Evolutionary conservation across 169 alveolate genomes (phyloP).

Genomic region (Neospora caninum): DNA sequence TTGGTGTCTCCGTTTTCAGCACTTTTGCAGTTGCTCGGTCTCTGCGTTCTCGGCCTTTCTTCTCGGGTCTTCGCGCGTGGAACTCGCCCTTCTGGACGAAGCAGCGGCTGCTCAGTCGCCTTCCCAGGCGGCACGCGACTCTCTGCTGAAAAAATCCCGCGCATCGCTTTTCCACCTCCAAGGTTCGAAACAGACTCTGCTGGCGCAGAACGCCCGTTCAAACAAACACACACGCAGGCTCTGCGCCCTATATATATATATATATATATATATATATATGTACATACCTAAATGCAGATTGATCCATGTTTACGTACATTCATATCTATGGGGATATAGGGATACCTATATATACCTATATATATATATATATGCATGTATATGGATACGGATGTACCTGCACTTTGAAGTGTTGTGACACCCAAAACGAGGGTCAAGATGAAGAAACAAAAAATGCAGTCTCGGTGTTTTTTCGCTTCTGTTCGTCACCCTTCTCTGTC

Average conservation of each 20-base stretch:
- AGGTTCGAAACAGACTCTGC: neutral
- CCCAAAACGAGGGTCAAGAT: no score
- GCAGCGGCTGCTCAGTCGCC: neutral
- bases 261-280: neutral
- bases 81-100: neutral
- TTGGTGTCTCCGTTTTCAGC: neutral
- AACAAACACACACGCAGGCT: neutral
- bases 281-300: neutral
- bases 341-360: neutral
- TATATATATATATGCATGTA: neutral
- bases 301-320: neutral
- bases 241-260: neutral
- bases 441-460: no score
- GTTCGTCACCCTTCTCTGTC: no score
- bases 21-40: conserved; percentile 9
- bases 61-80: conserved; percentile 2
- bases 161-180: neutral
- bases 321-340: neutral
- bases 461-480: no score
- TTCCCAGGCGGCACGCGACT: neutral
- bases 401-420: no score
- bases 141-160: no score
- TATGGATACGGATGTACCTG: no score
- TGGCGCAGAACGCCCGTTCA: neutral
- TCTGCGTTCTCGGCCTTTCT: neutral